Conservation (phyloP, 768 basidiomycete species). For the Kondoa subrosea region DNA sequence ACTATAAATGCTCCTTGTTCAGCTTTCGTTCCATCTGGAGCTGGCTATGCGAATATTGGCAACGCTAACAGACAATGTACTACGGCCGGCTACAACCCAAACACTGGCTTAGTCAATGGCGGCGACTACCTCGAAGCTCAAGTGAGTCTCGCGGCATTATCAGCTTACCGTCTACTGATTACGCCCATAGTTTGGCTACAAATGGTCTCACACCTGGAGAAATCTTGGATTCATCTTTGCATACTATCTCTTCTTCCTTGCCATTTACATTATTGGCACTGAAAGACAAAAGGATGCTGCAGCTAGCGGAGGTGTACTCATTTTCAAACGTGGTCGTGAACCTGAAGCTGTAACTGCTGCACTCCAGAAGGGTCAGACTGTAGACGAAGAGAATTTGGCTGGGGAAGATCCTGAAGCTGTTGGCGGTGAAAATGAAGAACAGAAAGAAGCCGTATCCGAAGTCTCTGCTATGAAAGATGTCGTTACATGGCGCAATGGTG, state of each 20-base stretch:
- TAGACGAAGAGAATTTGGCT: constrained; percentile 10
- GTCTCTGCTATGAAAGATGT: constrained; percentile 12
- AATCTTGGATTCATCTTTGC: constrained; percentile 26
- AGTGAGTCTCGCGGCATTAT: not conserved
- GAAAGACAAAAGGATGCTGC: constrained; percentile 27
- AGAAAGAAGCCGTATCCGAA: constrained; percentile 3
- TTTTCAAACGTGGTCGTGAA: constrained; percentile 27
- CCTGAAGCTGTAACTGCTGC: constrained; percentile 30
- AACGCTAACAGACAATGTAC: constrained; percentile 26
- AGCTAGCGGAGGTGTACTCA: constrained; percentile 20
- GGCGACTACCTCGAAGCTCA: constrained; percentile 18
- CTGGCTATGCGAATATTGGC: constrained; percentile 11
- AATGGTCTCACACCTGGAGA: constrained; percentile 12
- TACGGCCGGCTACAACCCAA: constrained; percentile 22
- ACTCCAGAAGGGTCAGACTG: constrained; percentile 6
- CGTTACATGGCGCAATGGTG: constrained; percentile 31
- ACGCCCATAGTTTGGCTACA: constrained; percentile 11
- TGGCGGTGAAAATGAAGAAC: constrained; percentile 4
- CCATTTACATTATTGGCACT: constrained; percentile 28
- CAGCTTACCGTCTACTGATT: constrained; percentile 6
- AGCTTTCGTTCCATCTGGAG: not conserved
- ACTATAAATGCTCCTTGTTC: constrained; percentile 23
- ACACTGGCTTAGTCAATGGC: constrained; percentile 21
- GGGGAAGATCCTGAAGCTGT: constrained; percentile 1
- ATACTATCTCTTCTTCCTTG: constrained; percentile 29